Evolutionary conservation across 2,329 filamentous ascomycete species (phyloP), one percentile per base, ranked within the genome.

Genomic region (Sporothrix variecibatus): DNA sequence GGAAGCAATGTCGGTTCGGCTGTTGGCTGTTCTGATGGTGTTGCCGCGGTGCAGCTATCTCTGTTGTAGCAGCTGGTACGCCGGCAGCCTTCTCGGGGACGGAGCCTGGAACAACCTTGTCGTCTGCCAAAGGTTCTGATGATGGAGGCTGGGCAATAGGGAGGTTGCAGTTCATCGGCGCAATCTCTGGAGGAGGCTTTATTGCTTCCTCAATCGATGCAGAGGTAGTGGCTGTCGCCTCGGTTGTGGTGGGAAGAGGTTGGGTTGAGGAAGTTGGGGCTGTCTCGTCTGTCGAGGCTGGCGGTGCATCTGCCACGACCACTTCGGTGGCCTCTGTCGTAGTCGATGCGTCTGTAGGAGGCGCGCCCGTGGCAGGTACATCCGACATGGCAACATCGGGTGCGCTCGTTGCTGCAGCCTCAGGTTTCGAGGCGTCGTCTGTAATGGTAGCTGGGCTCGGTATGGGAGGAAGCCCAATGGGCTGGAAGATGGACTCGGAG

Each of bases 331-430:
- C 17, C 3, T 65, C 34, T 3, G n/a, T 15, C 9, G 11, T 11
- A 17, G n/a, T 17, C 23, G 34, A 31, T 23, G 31, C 31, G 6
- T 62, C 58, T 9, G 58, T 6, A 11, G 31, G 1, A 11, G 58
- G 31, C 8, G 7, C 31, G n/a, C 23, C 60, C 23, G 60, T 40
- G 20, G 12, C 12, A 2, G 65, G 65, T 17, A 60, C 68, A 31
- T 72, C 68, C 5, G 70, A 31, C 73, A 72, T 74, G 3, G 43
- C 53, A 1, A 72, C 69, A 28, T 69, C 62, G 9, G 69, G 60
- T 9, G 38, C 49, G 7, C 23, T 40, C 26, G 68, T 38, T n/a
- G 40, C 65, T 11, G 67, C 6, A 15, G 53, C 8, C n/a, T 23
- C 26, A 1, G 62, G 31, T 17, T 58, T 12, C 2, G 46, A 17